Conservation (phyloP, 1,284 basidiomycete genomes). For the Farysia itapuensis region DNA sequence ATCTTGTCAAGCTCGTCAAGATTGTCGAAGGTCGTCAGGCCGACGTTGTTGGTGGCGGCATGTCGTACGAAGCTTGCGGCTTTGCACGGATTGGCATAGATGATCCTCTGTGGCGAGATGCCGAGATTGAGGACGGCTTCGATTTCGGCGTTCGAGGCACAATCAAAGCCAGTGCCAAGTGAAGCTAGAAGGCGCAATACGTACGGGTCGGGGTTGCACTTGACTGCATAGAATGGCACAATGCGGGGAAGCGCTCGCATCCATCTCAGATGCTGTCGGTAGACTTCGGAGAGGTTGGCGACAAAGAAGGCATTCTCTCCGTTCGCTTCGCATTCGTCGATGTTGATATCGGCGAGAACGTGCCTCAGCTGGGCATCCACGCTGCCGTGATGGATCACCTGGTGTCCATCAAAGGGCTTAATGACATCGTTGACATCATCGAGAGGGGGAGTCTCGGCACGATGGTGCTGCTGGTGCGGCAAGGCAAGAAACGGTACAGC, state of each 20-base stretch:
- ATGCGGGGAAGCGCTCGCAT: slow-evolving; percentile 71
- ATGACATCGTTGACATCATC: slow-evolving; percentile 31
- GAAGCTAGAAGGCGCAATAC: slow-evolving; percentile 86
- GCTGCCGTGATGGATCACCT: slow-evolving; percentile 46
- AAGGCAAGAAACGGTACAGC: slow-evolving; percentile 26
- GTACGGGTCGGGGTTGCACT: slow-evolving; percentile 96
- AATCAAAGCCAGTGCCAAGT: slow-evolving; percentile 92
- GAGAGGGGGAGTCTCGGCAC: slow-evolving; percentile 35
- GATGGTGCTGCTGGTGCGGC: slow-evolving; percentile 34
- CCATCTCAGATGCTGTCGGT: slow-evolving; percentile 85
- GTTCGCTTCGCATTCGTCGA: slow-evolving; percentile 64
- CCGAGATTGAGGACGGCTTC: slow-evolving; percentile 75
- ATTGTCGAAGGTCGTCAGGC: slow-evolving; percentile 98
- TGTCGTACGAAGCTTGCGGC: slow-evolving; percentile 87
- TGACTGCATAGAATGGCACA: slow-evolving; percentile 85
- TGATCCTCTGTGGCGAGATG: slow-evolving; percentile 68
- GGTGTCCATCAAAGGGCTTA: slow-evolving; percentile 36
- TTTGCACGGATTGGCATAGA: slow-evolving; percentile 99
- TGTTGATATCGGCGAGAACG: slow-evolving; percentile 53
- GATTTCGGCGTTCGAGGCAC: slow-evolving; percentile 96
- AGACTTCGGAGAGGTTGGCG: slow-evolving; percentile 86
- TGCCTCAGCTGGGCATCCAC: slow-evolving; percentile 45
- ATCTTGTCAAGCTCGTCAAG: slow-evolving; percentile 96
- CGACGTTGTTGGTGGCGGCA: slow-evolving; percentile 76
- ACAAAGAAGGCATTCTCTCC: slow-evolving; percentile 96